Percentiles rank a stretch among this genome's conserved stretches.
Evolutionary conservation across 2,329 filamentous ascomycete species (phyloP).

Genomic region (Mollisiaceae sp.): DNA sequence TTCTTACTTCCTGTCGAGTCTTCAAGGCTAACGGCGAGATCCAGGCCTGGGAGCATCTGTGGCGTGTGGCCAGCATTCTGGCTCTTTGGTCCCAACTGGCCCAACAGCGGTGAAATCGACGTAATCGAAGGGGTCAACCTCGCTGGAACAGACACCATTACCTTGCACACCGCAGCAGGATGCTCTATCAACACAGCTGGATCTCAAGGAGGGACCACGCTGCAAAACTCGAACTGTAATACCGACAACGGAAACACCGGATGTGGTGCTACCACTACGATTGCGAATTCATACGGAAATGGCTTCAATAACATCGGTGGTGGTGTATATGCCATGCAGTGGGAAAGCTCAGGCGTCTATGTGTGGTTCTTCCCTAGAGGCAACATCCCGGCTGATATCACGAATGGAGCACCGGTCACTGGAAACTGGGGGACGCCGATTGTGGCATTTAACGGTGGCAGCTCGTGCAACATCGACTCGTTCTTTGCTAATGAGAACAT

Average conservation of each 20-base stretch:
- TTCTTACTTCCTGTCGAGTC: slow-evolving; percentile 38
- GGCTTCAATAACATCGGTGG: slow-evolving; percentile 69
- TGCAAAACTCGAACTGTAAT: slow-evolving; percentile 49
- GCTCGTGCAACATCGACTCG: slow-evolving; percentile 66
- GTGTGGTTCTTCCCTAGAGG: slow-evolving; percentile 79
- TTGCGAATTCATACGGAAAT: slow-evolving; percentile 60
- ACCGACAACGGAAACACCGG: slow-evolving; percentile 52
- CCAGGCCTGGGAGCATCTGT: slow-evolving; percentile 61
- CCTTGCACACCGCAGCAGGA: slow-evolving; percentile 61
- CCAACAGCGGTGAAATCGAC: slow-evolving; percentile 63
- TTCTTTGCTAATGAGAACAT: slow-evolving; percentile 74
- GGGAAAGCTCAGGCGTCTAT: slow-evolving; percentile 70
- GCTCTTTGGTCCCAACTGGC: slow-evolving; percentile 52
- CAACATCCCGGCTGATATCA: slow-evolving; percentile 69
- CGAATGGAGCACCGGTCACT: slow-evolving; percentile 61
- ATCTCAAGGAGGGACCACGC: slow-evolving; percentile 48
- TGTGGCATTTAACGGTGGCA: slow-evolving; percentile 68
- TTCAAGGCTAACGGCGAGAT: background rate
- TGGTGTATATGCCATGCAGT: slow-evolving; percentile 74
- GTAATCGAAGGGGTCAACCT: slow-evolving; percentile 74
- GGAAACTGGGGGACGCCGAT: slow-evolving; percentile 70
- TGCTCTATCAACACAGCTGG: slow-evolving; percentile 50
- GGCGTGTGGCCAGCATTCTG: slow-evolving; percentile 76
- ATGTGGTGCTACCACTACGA: slow-evolving; percentile 44
- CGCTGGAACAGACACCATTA: slow-evolving; percentile 63